Evolutionary conservation across 768 basidiomycete genomes (phyloP).

Genomic region (Brasilioporus rufonigricans): DNA sequence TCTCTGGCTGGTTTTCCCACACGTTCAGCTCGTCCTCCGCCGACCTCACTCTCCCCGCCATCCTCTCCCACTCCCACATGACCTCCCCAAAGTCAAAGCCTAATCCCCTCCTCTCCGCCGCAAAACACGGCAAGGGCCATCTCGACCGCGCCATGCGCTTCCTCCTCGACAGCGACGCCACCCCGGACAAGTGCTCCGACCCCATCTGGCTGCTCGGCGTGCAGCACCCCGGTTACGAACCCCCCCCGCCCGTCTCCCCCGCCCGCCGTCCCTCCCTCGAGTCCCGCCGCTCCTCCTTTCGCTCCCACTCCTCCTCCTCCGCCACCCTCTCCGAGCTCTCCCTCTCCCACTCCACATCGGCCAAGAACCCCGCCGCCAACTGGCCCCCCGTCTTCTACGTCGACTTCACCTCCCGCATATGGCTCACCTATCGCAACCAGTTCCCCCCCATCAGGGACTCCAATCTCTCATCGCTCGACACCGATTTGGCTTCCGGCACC

Average conservation of each 20-base stretch:
- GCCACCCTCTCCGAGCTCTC: conserved; percentile 34
- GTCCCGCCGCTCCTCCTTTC: conserved; percentile 44
- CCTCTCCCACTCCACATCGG: conserved; percentile 35
- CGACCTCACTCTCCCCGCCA: conserved; percentile 63
- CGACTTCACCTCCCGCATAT: conserved; percentile 86
- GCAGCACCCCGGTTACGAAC: conserved; percentile 72
- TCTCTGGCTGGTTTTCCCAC: conserved; percentile 81
- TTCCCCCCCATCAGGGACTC: conserved; percentile 79
- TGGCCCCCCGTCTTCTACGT: conserved; percentile 85
- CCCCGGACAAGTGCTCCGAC: conserved; percentile 76
- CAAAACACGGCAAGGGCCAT: conserved; percentile 71
- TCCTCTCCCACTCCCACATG: conserved; percentile 50
- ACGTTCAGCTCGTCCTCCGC: conserved; percentile 70
- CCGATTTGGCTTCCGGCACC: conserved; percentile 28
- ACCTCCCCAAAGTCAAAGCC: conserved; percentile 44
- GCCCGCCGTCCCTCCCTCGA: conserved; percentile 40
- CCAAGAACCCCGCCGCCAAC: conserved; percentile 35
- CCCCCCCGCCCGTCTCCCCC: conserved; percentile 28
- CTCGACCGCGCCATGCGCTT: conserved; percentile 85
- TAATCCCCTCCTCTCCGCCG: conserved; percentile 60
- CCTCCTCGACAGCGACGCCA: conserved; percentile 87
- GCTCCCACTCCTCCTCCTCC: conserved; percentile 44
- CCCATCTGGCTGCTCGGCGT: conserved; percentile 91
- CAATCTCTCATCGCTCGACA: conserved; percentile 42
- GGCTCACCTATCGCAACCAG: conserved; percentile 90